A percentile compares a stretch with the other conserved stretches of the same genome.
These are phyloP conservation scores for Juncus inflexus DNA, from an alignment of 176 grass and related monocot species.

Conservation along the genomic window DNA sequence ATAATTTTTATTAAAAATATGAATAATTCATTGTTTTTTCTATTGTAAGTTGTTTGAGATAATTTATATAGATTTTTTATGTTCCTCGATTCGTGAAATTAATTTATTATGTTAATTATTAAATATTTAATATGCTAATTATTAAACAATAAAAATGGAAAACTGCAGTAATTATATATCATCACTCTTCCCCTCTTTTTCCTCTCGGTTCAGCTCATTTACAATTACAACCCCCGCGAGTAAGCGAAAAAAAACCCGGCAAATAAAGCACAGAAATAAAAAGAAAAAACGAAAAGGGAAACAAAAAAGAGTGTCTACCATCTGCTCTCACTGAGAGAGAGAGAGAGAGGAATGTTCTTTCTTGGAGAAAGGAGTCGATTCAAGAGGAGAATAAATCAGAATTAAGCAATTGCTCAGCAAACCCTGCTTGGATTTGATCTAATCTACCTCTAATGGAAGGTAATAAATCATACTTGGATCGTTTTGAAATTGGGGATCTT, in stretches of 20 bases:
- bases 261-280: not conserved
- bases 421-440: conserved; percentile 22
- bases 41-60: too few species aligned
- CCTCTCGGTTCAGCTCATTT: not conserved
- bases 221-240: conserved; percentile 21
- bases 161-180: not conserved
- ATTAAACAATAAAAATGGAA: not conserved
- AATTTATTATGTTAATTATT: too few species aligned
- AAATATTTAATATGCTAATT: too few species aligned
- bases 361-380: conserved; percentile 27
- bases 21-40: too few species aligned
- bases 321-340: not conserved
- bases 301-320: too few species aligned
- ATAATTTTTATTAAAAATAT: too few species aligned
- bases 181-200: conserved; percentile 13
- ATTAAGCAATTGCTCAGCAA: not conserved
- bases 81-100: not conserved
- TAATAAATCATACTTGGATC: conserved; percentile 2
- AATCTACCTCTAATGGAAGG: conserved; percentile 34
- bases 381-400: conserved; percentile 13
- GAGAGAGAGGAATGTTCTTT: conserved; percentile 29
- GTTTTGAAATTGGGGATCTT: not conserved
- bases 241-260: conserved; percentile 13
- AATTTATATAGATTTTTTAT: not conserved
- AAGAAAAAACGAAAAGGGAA: not conserved